These are phyloP conservation scores for Candida dendrica DNA, from an alignment of 805 yeast genomes.

Conservation along the genomic window DNA sequence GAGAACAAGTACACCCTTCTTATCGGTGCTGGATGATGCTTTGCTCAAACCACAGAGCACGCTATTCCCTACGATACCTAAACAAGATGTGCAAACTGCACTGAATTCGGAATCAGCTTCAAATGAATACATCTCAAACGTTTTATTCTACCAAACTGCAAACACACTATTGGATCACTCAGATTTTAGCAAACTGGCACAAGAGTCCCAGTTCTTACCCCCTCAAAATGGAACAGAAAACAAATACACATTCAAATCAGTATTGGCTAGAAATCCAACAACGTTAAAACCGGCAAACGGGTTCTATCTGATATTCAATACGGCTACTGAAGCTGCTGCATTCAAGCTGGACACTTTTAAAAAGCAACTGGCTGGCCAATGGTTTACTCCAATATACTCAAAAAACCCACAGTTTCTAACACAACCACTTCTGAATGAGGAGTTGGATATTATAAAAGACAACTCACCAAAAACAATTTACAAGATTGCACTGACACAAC, in stretches of 20 bases:
- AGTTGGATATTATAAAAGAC: no score
- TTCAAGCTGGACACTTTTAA: constrained; percentile 44
- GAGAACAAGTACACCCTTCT: no score
- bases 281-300: constrained; percentile 38
- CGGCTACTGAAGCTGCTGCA: constrained; percentile 39
- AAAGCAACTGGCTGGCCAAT: constrained; percentile 25
- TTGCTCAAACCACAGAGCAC: no score
- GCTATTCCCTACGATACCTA: no score
- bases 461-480: not conserved
- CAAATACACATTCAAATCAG: constrained; percentile 29
- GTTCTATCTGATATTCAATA: constrained; percentile 47
- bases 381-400: not conserved
- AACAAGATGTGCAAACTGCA: no score
- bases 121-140: constrained; percentile 16
- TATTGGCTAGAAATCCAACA: constrained; percentile 42
- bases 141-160: constrained; percentile 31
- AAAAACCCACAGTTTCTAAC: not conserved
- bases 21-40: no score
- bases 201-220: constrained; percentile 17
- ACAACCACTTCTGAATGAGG: not conserved
- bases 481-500: not conserved
- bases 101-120: no score
- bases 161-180: constrained; percentile 29
- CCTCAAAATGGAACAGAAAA: constrained; percentile 9
- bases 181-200: constrained; percentile 35